Base-by-base conservation (phyloP, 2,329 filamentous ascomycete genomes). In the Arthrobotrys musiformis region DNA sequence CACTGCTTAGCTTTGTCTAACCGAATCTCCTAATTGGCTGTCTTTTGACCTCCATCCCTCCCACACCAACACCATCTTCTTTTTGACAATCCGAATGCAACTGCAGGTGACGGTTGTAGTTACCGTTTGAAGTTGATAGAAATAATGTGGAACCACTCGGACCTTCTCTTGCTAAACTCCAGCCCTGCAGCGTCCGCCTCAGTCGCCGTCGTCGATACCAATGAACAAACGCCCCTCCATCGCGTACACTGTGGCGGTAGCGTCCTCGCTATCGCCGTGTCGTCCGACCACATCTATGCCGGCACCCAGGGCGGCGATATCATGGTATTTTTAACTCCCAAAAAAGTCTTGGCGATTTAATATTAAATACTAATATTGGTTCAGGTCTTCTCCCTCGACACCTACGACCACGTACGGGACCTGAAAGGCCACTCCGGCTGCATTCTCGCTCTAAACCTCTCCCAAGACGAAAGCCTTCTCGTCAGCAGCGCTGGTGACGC, bases 261-360 rank as follows among this genome's bases (percentile, higher is more conserved):
- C 52, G 68, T 96, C 56, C 89, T 99, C 61, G 90, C 93, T 7
- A 88, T 99, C 69, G 92, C 90, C 2, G 89, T 97, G 24, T 93
- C 93, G 70, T 87, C 92, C 62, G 87, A 91, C 56, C 91, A 90
- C 82, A 91, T 99, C 66, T 99, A 93, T 83, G 94, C 94, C 17
- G 95, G 95, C 44, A 94, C 95, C 0, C 93, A 97, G 82, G 92
- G 93, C 79, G 95, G 95, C 78, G 93, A 97, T 85, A 97, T 99
- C 78, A 87, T 96, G 52, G 91, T 89, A 58, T 33, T n/a, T n/a
- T n/a, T n/a, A n/a, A n/a, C n/a, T n/a, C n/a, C n/a, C n/a, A n/a
- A n/a, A n/a, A n/a, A n/a, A n/a, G n/a, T n/a, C n/a, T n/a, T n/a
- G n/a, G n/a, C n/a, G n/a, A n/a, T n/a, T n/a, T n/a, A n/a, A n/a